Conservation (phyloP, 129 eudicot genomes). For the Escallonia rubra region DNA sequence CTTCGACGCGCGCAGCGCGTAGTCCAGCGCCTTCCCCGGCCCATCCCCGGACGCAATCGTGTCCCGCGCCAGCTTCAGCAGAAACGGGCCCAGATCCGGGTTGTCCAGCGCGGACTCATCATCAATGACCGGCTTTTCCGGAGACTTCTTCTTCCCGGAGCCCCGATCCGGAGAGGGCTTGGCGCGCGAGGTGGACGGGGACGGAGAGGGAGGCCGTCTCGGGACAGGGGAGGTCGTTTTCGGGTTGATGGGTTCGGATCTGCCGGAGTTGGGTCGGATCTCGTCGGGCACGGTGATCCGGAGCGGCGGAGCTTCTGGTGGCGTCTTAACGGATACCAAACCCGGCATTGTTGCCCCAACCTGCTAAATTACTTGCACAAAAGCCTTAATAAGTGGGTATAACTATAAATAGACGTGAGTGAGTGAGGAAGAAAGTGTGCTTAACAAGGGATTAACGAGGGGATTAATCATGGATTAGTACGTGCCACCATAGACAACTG, state of each 20-base stretch:
- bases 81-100: slow-evolving; percentile 95
- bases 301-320: slow-evolving; percentile 42
- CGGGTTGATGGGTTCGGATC: slow-evolving; percentile 42
- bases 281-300: slow-evolving; percentile 54
- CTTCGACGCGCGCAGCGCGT: slow-evolving; percentile 83
- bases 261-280: slow-evolving; percentile 46
- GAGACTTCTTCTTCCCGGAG: slow-evolving; percentile 86
- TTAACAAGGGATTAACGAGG: too few species aligned
- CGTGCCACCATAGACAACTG: too few species aligned
- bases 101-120: slow-evolving; percentile 81
- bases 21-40: slow-evolving; percentile 82
- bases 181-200: slow-evolving; percentile 93
- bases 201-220: slow-evolving; percentile 71
- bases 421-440: too few species aligned
- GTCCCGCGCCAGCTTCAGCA: slow-evolving; percentile 83
- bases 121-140: slow-evolving; percentile 45
- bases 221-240: slow-evolving; percentile 55
- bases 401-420: too few species aligned
- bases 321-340: slow-evolving; percentile 78
- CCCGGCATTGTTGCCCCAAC: slow-evolving; percentile 53
- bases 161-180: slow-evolving; percentile 94
- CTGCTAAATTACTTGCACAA: too few species aligned
- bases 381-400: too few species aligned
- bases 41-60: slow-evolving; percentile 96
- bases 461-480: too few species aligned